Conservation (phyloP, 768 basidiomycete species). For the Tylopilus sp. region DNA sequence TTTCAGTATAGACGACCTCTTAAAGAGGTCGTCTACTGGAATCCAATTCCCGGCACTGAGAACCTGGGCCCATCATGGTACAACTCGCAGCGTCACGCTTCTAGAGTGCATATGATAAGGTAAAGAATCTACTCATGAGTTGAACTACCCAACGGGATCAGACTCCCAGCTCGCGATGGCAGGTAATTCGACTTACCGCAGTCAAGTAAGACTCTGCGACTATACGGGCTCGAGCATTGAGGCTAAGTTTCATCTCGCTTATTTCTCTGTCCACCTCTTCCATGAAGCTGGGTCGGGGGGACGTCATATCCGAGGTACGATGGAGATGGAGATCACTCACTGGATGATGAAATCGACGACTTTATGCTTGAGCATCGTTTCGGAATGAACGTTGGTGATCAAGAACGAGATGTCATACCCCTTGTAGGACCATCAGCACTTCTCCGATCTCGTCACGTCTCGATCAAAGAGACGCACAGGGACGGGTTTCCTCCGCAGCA, state of each 20-base stretch:
- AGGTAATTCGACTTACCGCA: conserved; percentile 53
- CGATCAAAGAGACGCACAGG: conserved; percentile 52
- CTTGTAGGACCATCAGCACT: conserved; percentile 39
- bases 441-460: conserved; percentile 11
- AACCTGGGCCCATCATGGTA: conserved; percentile 9
- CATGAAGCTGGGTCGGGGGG: conserved; percentile 68
- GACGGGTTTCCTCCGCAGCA: conserved; percentile 92
- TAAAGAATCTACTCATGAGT: conserved; percentile 19
- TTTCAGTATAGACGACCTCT: conserved; percentile 10
- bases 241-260: conserved; percentile 96
- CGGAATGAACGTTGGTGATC: conserved; percentile 94
- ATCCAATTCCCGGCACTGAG: neutral
- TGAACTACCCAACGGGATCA: conserved; percentile 23
- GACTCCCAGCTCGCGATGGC: neutral
- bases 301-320: neutral
- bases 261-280: conserved; percentile 99
- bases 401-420: conserved; percentile 99
- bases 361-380: conserved; percentile 99
- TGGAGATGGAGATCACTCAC: conserved; percentile 42
- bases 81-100: conserved; percentile 11
- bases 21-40: conserved; percentile 2
- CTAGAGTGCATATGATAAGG: conserved; percentile 15
- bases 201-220: conserved; percentile 95
- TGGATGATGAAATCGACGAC: conserved; percentile 99
- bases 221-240: conserved; percentile 94